Percentiles rank a stretch among this genome's conserved stretches.
phyloP scores from a whole-genome alignment of 108 stramenopile species.

The Cylindrotheca closterium region DNA sequence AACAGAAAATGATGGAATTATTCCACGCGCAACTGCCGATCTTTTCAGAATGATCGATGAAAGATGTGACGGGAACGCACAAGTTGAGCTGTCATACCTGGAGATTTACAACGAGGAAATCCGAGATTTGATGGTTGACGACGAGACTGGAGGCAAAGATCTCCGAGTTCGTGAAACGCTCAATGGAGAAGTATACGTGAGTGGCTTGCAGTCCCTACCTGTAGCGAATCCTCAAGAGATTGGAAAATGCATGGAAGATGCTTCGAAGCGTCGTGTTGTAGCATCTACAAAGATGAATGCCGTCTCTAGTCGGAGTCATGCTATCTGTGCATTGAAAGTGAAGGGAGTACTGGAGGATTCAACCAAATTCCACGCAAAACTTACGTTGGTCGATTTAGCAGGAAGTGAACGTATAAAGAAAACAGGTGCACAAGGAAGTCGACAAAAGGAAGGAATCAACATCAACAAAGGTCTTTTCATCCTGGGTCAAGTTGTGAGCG shows the following conservation, averaged over 20 bases:
- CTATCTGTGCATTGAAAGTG: conserved; percentile 88
- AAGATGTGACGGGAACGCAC: conserved; percentile 79
- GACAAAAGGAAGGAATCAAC: conserved; percentile 87
- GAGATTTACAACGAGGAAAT: conserved; percentile 99
- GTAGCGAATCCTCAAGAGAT: conserved; percentile 58
- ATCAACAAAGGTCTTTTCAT: conserved; percentile 92
- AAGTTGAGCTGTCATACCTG: conserved; percentile 94
- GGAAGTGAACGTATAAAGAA: conserved; percentile 94
- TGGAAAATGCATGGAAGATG: conserved; percentile 54
- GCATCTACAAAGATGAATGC: conserved; percentile 92
- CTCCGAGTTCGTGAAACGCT: conserved; percentile 46
- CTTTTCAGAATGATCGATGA: conserved; percentile 72
- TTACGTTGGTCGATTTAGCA: conserved; percentile 97
- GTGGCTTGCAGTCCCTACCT: conserved; percentile 47
- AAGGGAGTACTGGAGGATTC: conserved; percentile 49
- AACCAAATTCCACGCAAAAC: conserved; percentile 61
- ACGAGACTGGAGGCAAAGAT: conserved; percentile 43
- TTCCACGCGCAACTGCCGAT: conserved; percentile 93
- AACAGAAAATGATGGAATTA: conserved; percentile 73
- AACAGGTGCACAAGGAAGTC: conserved; percentile 97
- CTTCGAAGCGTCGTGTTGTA: conserved; percentile 52
- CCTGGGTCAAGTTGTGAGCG: conserved; percentile 89
- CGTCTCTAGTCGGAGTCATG: conserved; percentile 85
- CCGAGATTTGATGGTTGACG: conserved; percentile 83
- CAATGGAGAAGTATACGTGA: conserved; percentile 68